Evolutionary conservation across 75 land plant species (phyloP), one percentile per base, ranked within the genome.

Genomic region (Cryptomeria japonica): DNA sequence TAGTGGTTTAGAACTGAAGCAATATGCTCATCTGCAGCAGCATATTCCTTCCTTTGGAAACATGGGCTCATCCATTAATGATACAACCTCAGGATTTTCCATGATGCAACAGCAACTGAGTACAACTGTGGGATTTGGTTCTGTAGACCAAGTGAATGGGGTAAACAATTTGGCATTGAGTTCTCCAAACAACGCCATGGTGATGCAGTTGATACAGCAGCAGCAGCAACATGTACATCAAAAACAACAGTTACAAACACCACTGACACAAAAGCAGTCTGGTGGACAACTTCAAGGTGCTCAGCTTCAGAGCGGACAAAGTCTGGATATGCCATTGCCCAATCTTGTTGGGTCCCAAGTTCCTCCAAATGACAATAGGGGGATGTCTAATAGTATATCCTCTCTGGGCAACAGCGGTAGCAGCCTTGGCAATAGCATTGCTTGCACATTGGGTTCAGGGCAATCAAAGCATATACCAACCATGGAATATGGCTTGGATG

Each of bases 281-380:
- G 61, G 61, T 3, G 61, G 61, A 19, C 61, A 56, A 58, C 70
- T 64, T 64, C 77, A 75, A 75, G 77, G 77, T 88, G 73, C 84
- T 22, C 36, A 58, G 2, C 64, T 88, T 25, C 91, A 90, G 51
- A 73, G 93, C 8, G 73, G 83, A 64, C 83, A 86, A 39, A 58
- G 85, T 56, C 86, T 90, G 42, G 92, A 88, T 86, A 91, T 93
- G 56, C 93, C 92, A 86, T 93, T 93, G 38, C 90, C 93, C 34
- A 89, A 92, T 72, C 88, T 93, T 58, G 91, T 93, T 36, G 86
- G 80, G 8, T 2, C 37, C 25, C 47, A 39, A 31, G 70, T 25
- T 44, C 22, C 80, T 10, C 88, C 13, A 44, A 55, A 44, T 51
- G 88, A 36, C 19, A 64, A 87, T 32, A 87, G 73, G 56, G 56